Percentiles rank a stretch among this genome's conserved stretches.
phyloP scores from a whole-genome alignment of 164 flowering plant species.

The Brasenia schreberi region DNA sequence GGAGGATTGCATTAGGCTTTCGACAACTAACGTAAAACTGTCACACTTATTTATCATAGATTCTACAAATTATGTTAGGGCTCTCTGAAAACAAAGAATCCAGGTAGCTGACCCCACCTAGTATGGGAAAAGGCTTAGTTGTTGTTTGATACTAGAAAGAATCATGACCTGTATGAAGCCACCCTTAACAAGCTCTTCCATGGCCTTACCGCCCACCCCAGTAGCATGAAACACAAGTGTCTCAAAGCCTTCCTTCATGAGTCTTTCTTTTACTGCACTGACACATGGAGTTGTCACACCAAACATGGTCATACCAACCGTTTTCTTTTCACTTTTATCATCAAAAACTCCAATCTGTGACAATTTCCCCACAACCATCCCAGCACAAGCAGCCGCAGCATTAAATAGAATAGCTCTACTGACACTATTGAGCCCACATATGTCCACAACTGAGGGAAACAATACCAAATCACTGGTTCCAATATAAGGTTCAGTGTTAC shows the following conservation, averaged over 20 bases:
- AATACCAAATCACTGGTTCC: conserved; percentile 80
- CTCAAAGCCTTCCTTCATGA: conserved; percentile 69
- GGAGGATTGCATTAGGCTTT: no score
- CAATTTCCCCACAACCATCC: conserved; percentile 65
- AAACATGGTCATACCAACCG: conserved; percentile 92
- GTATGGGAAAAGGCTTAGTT: no score
- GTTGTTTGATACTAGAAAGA: not conserved
- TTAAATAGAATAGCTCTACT: conserved; percentile 60
- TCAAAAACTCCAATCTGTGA: conserved; percentile 11
- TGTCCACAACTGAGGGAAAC: conserved; percentile 87
- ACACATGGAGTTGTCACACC: conserved; percentile 98
- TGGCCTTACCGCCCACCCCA: conserved; percentile 94
- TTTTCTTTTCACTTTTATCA: conserved; percentile 19
- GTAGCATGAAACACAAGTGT: conserved; percentile 90
- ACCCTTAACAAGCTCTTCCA: conserved; percentile 75
- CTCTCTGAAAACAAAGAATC: no score
- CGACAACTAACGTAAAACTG: no score
- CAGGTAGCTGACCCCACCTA: no score
- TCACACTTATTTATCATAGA: no score
- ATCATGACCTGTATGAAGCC: conserved; percentile 75
- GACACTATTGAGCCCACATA: conserved; percentile 76
- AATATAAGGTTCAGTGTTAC: conserved; percentile 65
- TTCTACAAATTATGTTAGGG: no score
- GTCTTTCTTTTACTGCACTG: conserved; percentile 60
- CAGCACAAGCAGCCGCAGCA: conserved; percentile 87